A percentile compares a stretch with the other conserved stretches of the same genome.
Conservation (phyloP, 495 filamentous ascomycete species). For the Penicillium verhagenii region DNA sequence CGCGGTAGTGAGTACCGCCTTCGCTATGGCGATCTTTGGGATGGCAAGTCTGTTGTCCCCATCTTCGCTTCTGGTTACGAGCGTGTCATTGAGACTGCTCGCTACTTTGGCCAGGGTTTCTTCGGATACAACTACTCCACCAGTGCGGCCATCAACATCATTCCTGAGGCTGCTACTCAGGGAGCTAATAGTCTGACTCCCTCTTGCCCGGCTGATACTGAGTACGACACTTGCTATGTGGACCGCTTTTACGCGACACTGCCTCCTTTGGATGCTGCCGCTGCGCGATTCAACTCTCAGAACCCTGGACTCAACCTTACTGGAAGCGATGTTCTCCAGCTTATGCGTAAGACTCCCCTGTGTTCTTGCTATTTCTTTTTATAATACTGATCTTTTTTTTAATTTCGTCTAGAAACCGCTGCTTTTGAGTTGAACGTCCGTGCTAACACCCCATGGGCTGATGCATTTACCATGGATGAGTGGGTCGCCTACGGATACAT, state of each 20-base stretch:
- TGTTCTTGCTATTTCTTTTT: not conserved
- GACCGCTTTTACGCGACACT: not conserved
- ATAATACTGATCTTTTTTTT: not conserved
- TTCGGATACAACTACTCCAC: constrained; percentile 48
- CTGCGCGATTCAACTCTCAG: constrained; percentile 25
- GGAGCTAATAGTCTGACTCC: constrained; percentile 55
- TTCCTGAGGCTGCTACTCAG: constrained; percentile 42
- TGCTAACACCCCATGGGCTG: constrained; percentile 48
- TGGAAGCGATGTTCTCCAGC: constrained; percentile 14
- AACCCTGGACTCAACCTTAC: constrained; percentile 20
- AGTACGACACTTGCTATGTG: constrained; percentile 6
- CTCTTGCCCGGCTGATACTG: constrained; percentile 17
- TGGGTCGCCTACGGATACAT: constrained; percentile 54
- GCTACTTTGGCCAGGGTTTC: constrained; percentile 52
- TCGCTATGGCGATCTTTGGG: constrained; percentile 44
- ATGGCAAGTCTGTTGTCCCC: constrained; percentile 19
- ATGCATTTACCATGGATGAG: constrained; percentile 51
- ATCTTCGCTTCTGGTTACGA: constrained; percentile 48
- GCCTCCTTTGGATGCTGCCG: constrained; percentile 20
- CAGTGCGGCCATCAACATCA: constrained; percentile 41
- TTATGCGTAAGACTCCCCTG: constrained; percentile 18
- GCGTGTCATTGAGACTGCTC: constrained; percentile 53
- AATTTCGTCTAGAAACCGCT: constrained; percentile 34
- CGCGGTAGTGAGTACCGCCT: constrained; percentile 42
- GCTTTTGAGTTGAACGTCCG: constrained; percentile 53